phyloP scores from a whole-genome alignment of 345 rosid genomes.

The Populus ilicifolia region DNA sequence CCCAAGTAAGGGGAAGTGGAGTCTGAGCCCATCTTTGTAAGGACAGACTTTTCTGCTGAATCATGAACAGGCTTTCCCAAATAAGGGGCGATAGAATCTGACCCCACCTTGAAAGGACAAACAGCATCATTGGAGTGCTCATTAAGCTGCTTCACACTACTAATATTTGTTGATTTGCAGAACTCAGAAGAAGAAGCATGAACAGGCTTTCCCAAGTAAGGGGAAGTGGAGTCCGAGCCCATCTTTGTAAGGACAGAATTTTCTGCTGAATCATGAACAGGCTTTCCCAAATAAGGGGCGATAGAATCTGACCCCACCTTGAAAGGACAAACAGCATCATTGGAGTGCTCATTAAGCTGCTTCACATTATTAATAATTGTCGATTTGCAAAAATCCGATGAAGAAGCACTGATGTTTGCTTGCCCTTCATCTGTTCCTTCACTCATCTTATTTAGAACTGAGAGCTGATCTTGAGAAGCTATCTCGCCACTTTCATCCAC shows the following conservation, averaged over 20 bases:
- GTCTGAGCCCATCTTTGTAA: slow-evolving; percentile 19
- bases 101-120: slow-evolving; percentile 22
- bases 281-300: slow-evolving; percentile 33
- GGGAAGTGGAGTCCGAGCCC: background rate
- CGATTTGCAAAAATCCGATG: slow-evolving; percentile 38
- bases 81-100: slow-evolving; percentile 32
- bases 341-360: slow-evolving; percentile 33
- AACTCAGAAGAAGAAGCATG: slow-evolving; percentile 27
- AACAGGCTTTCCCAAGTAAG: too few species aligned
- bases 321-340: slow-evolving; percentile 25
- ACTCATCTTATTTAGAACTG: slow-evolving; percentile 36
- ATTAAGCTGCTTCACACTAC: slow-evolving; percentile 39
- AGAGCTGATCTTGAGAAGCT: slow-evolving; percentile 43
- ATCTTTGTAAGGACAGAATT: slow-evolving; percentile 28
- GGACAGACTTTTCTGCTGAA: slow-evolving; percentile 30
- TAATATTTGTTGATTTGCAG: slow-evolving; percentile 31
- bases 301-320: slow-evolving; percentile 28
- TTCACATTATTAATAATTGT: slow-evolving; percentile 32
- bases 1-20: too few species aligned
- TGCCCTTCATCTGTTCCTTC: slow-evolving; percentile 50
- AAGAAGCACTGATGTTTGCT: slow-evolving; percentile 18
- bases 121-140: slow-evolving; percentile 28
- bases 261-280: slow-evolving; percentile 28
- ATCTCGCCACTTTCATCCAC: slow-evolving; percentile 39
- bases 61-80: slow-evolving; percentile 24